A percentile compares a stretch with the other conserved stretches of the same genome.
Evolutionary conservation across 1,284 basidiomycete genomes (phyloP).

Genomic region (Kwoniella shivajii): DNA sequence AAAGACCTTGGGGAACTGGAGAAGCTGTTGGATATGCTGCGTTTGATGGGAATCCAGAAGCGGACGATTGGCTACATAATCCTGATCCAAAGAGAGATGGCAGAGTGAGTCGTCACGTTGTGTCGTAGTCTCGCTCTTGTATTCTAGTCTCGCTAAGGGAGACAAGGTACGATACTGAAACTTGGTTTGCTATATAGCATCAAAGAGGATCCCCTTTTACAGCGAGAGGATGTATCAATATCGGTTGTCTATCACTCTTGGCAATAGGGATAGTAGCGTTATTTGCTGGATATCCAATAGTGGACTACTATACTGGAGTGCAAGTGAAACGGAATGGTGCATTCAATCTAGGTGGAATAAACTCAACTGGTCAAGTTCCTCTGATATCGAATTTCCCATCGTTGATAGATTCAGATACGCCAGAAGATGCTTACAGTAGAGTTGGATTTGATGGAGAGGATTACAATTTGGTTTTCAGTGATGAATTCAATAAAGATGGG

Average conservation of each 20-base stretch:
- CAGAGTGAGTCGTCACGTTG: constrained; percentile 54
- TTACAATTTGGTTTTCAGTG: constrained; percentile 57
- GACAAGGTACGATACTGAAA: no score
- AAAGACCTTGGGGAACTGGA: constrained; percentile 4
- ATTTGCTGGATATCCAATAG: constrained; percentile 61
- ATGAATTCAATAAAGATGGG: constrained; percentile 63
- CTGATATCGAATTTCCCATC: constrained; percentile 65
- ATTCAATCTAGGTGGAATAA: constrained; percentile 62
- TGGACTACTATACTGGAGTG: constrained; percentile 47
- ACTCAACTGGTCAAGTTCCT: constrained; percentile 62
- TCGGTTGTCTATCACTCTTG: constrained; percentile 72
- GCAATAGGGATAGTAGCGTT: constrained; percentile 65
- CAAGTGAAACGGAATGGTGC: constrained; percentile 52
- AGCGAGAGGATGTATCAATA: constrained; percentile 68
- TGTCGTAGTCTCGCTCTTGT: no score
- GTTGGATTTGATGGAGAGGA: constrained; percentile 50
- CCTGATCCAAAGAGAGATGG: constrained; percentile 66
- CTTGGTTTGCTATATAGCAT: constrained; percentile 13
- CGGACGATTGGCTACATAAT: constrained; percentile 55
- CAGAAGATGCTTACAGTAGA: constrained; percentile 40
- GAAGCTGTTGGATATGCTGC: constrained; percentile 3
- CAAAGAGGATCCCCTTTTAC: constrained; percentile 68
- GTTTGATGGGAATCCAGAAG: constrained; percentile 40
- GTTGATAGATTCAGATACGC: constrained; percentile 74
- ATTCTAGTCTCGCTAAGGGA: no score